phyloP scores from a whole-genome alignment of 495 filamentous ascomycete species.

The Aspergillus bridgeri region DNA sequence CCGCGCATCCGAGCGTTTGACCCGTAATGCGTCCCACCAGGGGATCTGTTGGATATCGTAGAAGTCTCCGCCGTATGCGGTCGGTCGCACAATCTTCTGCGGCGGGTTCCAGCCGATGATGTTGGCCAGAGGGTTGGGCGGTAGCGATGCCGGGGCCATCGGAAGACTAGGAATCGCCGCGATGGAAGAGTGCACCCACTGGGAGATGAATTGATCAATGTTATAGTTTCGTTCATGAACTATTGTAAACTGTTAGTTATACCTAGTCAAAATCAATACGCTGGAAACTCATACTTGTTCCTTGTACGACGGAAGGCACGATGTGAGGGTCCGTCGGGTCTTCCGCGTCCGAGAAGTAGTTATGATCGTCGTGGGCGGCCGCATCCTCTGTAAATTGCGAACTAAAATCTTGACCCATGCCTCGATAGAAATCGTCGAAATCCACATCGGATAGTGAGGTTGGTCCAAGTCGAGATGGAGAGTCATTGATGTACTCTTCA shows the following conservation, averaged over 20 bases:
- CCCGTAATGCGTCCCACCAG: conserved; percentile 61
- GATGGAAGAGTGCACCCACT: conserved; percentile 34
- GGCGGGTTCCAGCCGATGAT: conserved; percentile 41
- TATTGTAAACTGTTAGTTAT: conserved; percentile 18
- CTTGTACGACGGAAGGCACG: conserved; percentile 31
- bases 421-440: conserved; percentile 35
- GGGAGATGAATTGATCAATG: conserved; percentile 43
- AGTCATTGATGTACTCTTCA: conserved; percentile 5
- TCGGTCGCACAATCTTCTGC: conserved; percentile 35
- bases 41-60: conserved; percentile 79
- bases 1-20: conserved; percentile 58
- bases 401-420: conserved; percentile 17
- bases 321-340: conserved; percentile 22
- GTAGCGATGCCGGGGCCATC: conserved; percentile 12
- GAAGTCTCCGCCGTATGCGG: conserved; percentile 50
- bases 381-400: conserved; percentile 16
- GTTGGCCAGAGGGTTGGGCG: conserved; percentile 26
- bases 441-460: conserved; percentile 26
- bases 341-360: conserved; percentile 20
- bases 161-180: conserved; percentile 20
- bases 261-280: background rate
- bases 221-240: conserved; percentile 43
- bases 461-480: background rate
- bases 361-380: conserved; percentile 18
- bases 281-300: conserved; percentile 30